phyloP scores from a whole-genome alignment of 164 flowering plant genomes.

The Malania oleifera region DNA sequence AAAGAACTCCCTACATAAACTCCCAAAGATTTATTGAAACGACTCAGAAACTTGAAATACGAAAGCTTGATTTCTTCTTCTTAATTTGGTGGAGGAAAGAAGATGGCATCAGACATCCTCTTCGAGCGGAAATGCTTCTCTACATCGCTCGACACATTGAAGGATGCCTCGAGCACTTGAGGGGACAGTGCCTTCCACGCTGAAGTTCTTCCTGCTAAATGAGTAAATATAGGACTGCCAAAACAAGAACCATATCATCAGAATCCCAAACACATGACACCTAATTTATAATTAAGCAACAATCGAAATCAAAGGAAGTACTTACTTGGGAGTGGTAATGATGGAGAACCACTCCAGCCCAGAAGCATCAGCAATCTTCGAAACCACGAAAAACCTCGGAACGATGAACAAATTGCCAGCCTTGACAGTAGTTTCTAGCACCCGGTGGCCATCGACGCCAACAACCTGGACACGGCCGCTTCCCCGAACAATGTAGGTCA shows the following conservation, averaged over 20 bases:
- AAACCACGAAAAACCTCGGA: conserved; percentile 12
- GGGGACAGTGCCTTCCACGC: conserved; percentile 77
- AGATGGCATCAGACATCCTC: conserved; percentile 48
- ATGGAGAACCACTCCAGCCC: conserved; percentile 28
- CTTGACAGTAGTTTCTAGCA: conserved; percentile 21
- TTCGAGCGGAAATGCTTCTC: conserved; percentile 62
- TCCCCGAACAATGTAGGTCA: conserved; percentile 72
- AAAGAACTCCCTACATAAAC: too few relatives aligned
- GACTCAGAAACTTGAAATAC: too few relatives aligned
- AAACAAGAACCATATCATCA: background rate
- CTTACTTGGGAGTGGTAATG: conserved; percentile 75
- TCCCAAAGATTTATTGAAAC: too few relatives aligned
- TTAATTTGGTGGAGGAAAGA: conserved; percentile 70
- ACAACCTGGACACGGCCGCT: conserved; percentile 80
- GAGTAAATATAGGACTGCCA: conserved; percentile 67
- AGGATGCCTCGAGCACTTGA: conserved; percentile 57
- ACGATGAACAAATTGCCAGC: conserved; percentile 40
- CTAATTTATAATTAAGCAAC: too few relatives aligned
- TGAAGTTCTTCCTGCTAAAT: conserved; percentile 63
- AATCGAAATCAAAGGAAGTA: background rate
- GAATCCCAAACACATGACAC: too few relatives aligned
- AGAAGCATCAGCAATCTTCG: conserved; percentile 7
- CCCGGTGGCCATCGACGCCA: conserved; percentile 53
- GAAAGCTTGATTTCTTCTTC: too few relatives aligned
- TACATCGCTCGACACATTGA: conserved; percentile 46